A percentile compares a stretch with the other conserved stretches of the same genome.
phyloP scores from a whole-genome alignment of 148 eudicot species.

The Fagopyrum esculentum region DNA sequence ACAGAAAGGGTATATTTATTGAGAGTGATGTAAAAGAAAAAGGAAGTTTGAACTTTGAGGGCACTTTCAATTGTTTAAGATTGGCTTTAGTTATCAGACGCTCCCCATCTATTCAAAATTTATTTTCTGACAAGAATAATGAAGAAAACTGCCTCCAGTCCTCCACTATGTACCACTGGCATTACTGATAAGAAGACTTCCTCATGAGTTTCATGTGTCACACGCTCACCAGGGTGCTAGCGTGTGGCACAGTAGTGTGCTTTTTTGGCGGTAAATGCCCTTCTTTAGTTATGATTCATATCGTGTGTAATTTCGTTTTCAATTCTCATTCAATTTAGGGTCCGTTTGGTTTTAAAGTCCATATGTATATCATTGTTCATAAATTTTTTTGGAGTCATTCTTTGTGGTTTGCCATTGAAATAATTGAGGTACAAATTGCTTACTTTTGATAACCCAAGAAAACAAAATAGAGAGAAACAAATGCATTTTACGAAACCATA shows the following conservation, averaged over 20 bases:
- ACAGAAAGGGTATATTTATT: not conserved
- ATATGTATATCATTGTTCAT: too few relatives aligned
- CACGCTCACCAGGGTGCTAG: not conserved
- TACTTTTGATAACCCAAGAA: too few relatives aligned
- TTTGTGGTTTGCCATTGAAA: too few relatives aligned
- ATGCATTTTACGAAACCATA: too few relatives aligned
- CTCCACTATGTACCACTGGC: not conserved
- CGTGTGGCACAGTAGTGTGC: not conserved
- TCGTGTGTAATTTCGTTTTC: too few relatives aligned
- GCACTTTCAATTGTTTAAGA: not conserved
- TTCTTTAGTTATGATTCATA: not conserved
- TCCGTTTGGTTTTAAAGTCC: too few relatives aligned
- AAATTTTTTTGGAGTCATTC: too few relatives aligned
- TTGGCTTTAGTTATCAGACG: not conserved
- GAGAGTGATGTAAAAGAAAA: constrained; percentile 6
- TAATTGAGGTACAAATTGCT: too few relatives aligned
- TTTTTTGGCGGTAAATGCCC: not conserved
- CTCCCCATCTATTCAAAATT: not conserved
- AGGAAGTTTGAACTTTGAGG: not conserved
- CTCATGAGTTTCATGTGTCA: not conserved
- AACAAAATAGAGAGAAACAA: too few relatives aligned
- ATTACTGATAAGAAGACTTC: not conserved
- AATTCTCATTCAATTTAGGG: too few relatives aligned
- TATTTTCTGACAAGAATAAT: not conserved
- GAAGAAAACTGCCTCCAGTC: not conserved